Evolutionary conservation across 2,329 filamentous ascomycete genomes (phyloP).

Genomic region (Calonectria pseudoturangicola): DNA sequence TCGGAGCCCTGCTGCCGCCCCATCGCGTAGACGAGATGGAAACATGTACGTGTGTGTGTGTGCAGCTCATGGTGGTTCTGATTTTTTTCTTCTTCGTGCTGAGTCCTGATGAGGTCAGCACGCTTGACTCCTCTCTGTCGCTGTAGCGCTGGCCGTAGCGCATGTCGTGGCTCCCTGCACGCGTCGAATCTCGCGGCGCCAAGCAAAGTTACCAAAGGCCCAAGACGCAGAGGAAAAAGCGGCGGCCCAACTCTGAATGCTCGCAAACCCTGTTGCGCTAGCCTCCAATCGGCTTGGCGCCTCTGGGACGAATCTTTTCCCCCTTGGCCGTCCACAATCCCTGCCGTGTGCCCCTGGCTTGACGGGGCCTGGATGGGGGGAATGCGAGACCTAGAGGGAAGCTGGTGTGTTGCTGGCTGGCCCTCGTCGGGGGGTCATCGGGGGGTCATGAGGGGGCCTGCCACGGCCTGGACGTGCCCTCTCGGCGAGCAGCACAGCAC

Average conservation of each 20-base stretch:
- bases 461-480: background rate
- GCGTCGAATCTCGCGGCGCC: slow-evolving; percentile 15
- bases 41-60: background rate
- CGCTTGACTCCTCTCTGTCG: background rate
- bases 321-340: slow-evolving; percentile 14
- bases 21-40: slow-evolving; percentile 2
- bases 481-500: background rate
- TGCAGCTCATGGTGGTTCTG: background rate
- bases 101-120: background rate
- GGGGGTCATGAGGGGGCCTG: background rate
- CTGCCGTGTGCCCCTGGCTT: slow-evolving; percentile 19
- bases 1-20: background rate
- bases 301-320: slow-evolving; percentile 22
- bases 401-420: slow-evolving; percentile 12
- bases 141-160: background rate
- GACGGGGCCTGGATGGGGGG: slow-evolving; percentile 20
- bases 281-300: background rate
- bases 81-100: background rate
- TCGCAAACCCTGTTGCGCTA: slow-evolving; percentile 27
- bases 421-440: background rate
- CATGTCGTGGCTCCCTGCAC: background rate
- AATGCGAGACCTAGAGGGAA: slow-evolving; percentile 14
- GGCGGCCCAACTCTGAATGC: slow-evolving; percentile 30
- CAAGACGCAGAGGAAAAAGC: slow-evolving; percentile 1
- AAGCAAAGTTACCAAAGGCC: slow-evolving; percentile 19